A percentile compares a stretch with the other conserved stretches of the same genome.
These are phyloP conservation scores for Dryadomyces sulphureus DNA, from an alignment of 2,329 filamentous ascomycete genomes.

Conservation along the genomic window DNA sequence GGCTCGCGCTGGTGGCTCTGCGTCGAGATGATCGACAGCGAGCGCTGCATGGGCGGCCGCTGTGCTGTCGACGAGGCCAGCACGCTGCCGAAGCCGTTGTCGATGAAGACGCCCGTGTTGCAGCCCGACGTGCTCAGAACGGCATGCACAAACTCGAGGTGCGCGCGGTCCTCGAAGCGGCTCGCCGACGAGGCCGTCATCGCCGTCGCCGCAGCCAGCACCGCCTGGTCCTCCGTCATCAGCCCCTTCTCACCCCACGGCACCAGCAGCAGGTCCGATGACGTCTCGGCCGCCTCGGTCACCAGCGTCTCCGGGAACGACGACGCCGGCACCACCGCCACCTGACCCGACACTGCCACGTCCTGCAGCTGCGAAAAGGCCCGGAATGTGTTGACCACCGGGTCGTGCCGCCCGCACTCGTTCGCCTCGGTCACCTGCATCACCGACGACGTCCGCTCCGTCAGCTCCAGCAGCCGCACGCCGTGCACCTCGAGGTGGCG, in stretches of 20 bases:
- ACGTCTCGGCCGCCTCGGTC: constrained; percentile 53
- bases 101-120: constrained; percentile 66
- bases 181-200: constrained; percentile 32
- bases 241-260: constrained; percentile 81
- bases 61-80: constrained; percentile 13
- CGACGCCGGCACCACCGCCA: constrained; percentile 63
- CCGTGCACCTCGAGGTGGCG: constrained; percentile 61
- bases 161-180: constrained; percentile 46
- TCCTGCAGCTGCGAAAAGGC: constrained; percentile 77
- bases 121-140: constrained; percentile 49
- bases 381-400: constrained; percentile 81
- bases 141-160: constrained; percentile 59
- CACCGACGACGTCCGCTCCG: constrained; percentile 84
- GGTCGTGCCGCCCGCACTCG: constrained; percentile 54
- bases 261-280: constrained; percentile 62
- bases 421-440: constrained; percentile 83
- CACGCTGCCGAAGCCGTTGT: constrained; percentile 37
- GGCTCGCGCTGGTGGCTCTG: constrained; percentile 42
- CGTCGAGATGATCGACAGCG: constrained; percentile 41
- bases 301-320: constrained; percentile 68
- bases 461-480: constrained; percentile 72
- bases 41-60: constrained; percentile 26
- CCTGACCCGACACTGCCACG: constrained; percentile 66
- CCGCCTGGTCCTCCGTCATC: constrained; percentile 48
- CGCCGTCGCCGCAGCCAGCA: constrained; percentile 23